phyloP scores from a whole-genome alignment of 768 basidiomycete genomes.

The Fomitopsis serialis region DNA sequence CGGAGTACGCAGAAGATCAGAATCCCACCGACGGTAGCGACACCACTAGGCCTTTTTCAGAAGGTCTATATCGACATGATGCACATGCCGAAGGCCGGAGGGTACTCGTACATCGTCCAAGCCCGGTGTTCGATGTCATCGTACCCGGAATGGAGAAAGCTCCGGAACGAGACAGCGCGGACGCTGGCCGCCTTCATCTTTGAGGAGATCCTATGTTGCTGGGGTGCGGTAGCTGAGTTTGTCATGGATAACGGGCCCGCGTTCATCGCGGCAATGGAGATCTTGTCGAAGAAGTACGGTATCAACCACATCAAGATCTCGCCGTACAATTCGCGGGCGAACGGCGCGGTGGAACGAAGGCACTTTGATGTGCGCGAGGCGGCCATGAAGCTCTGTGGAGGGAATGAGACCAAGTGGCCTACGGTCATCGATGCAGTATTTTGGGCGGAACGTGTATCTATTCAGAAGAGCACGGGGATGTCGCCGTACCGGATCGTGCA shows the following conservation, averaged over 20 bases:
- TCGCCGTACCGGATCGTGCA: slow-evolving; percentile 22
- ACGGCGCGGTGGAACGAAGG: no score
- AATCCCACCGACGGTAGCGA: no score
- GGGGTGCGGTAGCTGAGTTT: slow-evolving; percentile 33
- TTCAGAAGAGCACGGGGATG: slow-evolving; percentile 23
- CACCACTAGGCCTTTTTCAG: no score
- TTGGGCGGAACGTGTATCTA: slow-evolving; percentile 33
- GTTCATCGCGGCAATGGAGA: slow-evolving; percentile 20
- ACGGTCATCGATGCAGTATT: slow-evolving; percentile 21
- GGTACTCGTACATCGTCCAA: no score
- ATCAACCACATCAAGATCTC: slow-evolving; percentile 32
- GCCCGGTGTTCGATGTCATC: no score
- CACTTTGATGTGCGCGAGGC: slow-evolving; percentile 17
- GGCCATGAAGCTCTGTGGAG: slow-evolving; percentile 15
- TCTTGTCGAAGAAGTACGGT: slow-evolving; percentile 21
- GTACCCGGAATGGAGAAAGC: no score
- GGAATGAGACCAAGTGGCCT: slow-evolving; percentile 17
- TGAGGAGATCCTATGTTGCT: slow-evolving; percentile 32
- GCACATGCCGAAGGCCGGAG: no score
- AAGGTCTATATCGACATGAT: no score
- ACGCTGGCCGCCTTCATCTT: no score
- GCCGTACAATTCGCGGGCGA: no score
- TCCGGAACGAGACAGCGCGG: no score
- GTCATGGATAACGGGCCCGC: slow-evolving; percentile 38
- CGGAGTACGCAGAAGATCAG: no score